A percentile compares a stretch with the other conserved stretches of the same genome.
phyloP scores from a whole-genome alignment of 2,329 filamentous ascomycete genomes.

The Beauveria sp. region DNA sequence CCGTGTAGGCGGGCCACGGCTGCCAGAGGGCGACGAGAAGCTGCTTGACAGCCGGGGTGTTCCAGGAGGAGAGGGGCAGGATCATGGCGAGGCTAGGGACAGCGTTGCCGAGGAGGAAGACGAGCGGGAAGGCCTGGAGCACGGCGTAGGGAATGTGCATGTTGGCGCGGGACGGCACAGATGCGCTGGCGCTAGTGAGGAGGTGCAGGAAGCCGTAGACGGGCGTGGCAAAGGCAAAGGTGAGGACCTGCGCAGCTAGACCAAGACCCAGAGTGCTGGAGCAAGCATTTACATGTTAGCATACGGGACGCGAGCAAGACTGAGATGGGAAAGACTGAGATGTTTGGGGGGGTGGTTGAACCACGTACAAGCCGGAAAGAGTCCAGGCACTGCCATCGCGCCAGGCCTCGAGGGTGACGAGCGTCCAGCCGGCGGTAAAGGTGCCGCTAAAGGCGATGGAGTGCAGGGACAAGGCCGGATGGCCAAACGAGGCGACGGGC shows the following conservation, averaged over 20 bases:
- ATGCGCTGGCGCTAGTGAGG: conserved; percentile 8
- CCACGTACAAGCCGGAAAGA: conserved; percentile 14
- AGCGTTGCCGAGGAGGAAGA: conserved; percentile 12
- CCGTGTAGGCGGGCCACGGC: conserved; percentile 17
- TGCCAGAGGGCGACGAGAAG: conserved; percentile 16
- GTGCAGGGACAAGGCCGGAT: conserved; percentile 15
- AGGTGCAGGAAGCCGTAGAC: conserved; percentile 15
- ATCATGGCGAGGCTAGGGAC: conserved; percentile 14
- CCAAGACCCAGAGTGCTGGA: conserved; percentile 13
- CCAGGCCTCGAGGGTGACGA: conserved; percentile 17
- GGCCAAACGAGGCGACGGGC: conserved; percentile 11
- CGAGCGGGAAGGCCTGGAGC: conserved; percentile 12
- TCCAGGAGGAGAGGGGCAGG: conserved; percentile 5
- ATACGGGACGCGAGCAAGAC: not conserved
- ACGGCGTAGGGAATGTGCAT: conserved; percentile 15
- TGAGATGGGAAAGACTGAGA: no score
- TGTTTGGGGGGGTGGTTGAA: no score
- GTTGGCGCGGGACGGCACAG: conserved; percentile 12
- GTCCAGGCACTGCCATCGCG: conserved; percentile 13
- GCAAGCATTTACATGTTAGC: not conserved
- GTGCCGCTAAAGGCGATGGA: conserved; percentile 16
- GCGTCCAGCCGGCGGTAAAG: conserved; percentile 13
- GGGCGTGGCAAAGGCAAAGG: conserved; percentile 16
- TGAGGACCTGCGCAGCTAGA: conserved; percentile 14
- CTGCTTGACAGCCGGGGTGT: conserved; percentile 16